Conservation (phyloP, 2,329 filamentous ascomycete genomes). For the Fusarium pilosicola region DNA sequence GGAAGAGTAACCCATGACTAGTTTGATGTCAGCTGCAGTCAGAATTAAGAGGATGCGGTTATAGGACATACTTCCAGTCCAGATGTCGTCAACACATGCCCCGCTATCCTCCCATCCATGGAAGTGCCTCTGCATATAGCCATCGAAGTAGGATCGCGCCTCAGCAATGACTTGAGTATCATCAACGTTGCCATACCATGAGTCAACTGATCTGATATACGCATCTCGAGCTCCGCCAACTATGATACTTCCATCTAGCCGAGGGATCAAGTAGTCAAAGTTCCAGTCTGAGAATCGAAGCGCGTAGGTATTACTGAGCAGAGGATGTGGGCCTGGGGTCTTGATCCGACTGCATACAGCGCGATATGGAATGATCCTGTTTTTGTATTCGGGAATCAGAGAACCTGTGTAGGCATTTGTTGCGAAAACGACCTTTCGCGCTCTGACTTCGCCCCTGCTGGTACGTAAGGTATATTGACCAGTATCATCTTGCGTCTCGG, state of each 20-base stretch:
- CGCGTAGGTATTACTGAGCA: neutral
- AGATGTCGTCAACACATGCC: neutral
- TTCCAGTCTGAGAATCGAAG: neutral
- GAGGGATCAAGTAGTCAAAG: neutral
- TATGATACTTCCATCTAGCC: neutral
- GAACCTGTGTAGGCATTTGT: neutral
- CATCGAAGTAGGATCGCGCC: rapidly evolving
- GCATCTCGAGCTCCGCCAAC: neutral
- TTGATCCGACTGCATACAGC: neutral
- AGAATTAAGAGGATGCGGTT: rapidly evolving
- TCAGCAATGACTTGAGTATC: neutral
- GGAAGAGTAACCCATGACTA: neutral
- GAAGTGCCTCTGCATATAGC: neutral
- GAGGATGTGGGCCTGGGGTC: rapidly evolving
- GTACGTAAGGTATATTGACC: neutral
- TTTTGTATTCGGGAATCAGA: neutral
- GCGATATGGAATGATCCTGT: neutral
- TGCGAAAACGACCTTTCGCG: neutral
- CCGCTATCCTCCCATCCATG: neutral
- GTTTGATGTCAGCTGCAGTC: rapidly evolving
- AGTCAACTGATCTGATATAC: neutral
- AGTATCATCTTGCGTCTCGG: rapidly evolving
- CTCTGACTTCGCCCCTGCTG: neutral
- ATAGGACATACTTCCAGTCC: neutral
- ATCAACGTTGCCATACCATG: neutral